Base-by-base conservation (phyloP, 192 early-diverging fungal species). In the Gryganskiella cystojenkinii region DNA sequence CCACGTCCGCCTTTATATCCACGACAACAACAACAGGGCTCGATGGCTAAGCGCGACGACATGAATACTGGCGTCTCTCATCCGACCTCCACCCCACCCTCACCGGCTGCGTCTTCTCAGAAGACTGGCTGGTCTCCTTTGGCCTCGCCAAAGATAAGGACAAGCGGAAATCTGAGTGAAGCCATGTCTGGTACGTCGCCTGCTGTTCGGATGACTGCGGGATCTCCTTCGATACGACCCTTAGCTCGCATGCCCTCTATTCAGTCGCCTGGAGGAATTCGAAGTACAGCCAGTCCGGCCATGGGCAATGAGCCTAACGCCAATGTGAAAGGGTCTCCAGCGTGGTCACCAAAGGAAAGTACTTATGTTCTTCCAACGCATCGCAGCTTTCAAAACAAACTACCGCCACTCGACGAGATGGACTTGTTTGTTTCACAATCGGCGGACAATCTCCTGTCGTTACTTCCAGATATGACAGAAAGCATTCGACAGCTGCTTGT, bases 11-110 rank as follows among this genome's bases (percentile, higher is more conserved):
- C n/a, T n/a, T n/a, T n/a, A n/a, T n/a, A n/a, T n/a, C n/a, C n/a
- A n/a, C n/a, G 13, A 5, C 37, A 40, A 40, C 37, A 40, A 5
- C 37, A 5, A 40, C 37, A 5, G 13, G 13, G 13, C 42, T 63
- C 20, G 22, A 73, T 73, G 71, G 71, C 71, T 14, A 73, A 61
- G n/a, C 56, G 63, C n/a, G 63, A 66, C 28, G 63, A 64, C n/a
- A 44, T 52, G 33, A 47, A 25, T 11, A 45, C 71, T 19, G 50
- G 37, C 37, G 37, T 13, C 37, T 40, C 37, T 13, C 13, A 9
- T 13, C 37, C 37, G 37, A 40, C 46, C 14, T 30, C 63, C 7
- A 22, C 44, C 13, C 46, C 47, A 5, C 22, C 61, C 61, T 51
- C 61, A 14, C 61, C 61, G 13, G 45, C 61, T 22, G 37, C 15